Evolutionary conservation across 176 grass and related monocot genomes (phyloP).

Genomic region (Secale cereale): DNA sequence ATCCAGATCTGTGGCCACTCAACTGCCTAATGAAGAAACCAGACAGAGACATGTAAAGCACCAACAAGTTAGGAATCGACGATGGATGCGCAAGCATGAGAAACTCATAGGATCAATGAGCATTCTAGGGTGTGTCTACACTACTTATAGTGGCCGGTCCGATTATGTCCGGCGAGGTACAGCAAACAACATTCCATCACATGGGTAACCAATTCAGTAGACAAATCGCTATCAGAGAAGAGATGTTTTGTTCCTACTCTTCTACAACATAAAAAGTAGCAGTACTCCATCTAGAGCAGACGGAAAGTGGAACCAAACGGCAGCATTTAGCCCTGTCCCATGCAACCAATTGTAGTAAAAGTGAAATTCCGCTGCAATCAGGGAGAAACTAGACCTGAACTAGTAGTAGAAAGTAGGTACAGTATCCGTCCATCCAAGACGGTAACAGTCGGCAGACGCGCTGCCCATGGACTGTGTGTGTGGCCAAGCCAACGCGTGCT

Average conservation of each 20-base stretch:
- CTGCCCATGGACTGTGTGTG: not conserved
- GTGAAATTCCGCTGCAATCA: too few species aligned
- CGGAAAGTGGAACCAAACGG: too few species aligned
- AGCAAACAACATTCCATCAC: not conserved
- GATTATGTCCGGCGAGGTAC: not conserved
- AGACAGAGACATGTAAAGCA: not conserved
- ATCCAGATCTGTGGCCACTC: not conserved
- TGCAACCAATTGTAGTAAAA: too few species aligned
- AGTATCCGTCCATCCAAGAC: too few species aligned
- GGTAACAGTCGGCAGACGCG: too few species aligned
- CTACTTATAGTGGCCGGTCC: not conserved
- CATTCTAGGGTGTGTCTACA: not conserved
- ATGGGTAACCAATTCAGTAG: not conserved
- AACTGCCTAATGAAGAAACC: conserved; percentile 12
- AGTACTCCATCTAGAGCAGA: too few species aligned
- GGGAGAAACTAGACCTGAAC: too few species aligned
- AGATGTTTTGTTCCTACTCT: not conserved
- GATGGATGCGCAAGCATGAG: not conserved
- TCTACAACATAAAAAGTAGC: too few species aligned
- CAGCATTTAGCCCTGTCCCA: too few species aligned
- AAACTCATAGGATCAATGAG: not conserved
- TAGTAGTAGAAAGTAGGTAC: too few species aligned
- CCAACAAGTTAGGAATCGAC: not conserved
- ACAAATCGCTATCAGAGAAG: not conserved
- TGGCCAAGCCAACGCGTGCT: not conserved